Evolutionary conservation across 2,329 filamentous ascomycete genomes (phyloP).

Genomic region (Hymenoscyphus fructigenus): DNA sequence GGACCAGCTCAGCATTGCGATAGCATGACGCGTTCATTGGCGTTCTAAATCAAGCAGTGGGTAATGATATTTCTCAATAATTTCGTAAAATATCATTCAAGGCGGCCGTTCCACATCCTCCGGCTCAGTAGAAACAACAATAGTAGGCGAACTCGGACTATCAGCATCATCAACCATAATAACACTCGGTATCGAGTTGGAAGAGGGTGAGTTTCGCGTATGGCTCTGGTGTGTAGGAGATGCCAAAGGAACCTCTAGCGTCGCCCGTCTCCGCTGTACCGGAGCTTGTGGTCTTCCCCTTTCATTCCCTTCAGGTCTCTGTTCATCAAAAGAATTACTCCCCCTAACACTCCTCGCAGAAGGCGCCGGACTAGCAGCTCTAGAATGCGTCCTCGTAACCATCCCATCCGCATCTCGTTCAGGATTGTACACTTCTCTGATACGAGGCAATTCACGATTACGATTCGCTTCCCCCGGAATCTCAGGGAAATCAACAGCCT

Average conservation of each 20-base stretch:
- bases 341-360: slow-evolving; percentile 41
- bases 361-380: slow-evolving; percentile 36
- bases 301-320: slow-evolving; percentile 26
- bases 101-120: background rate
- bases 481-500: slow-evolving; percentile 52
- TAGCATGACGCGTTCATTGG: no score
- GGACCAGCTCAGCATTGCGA: no score
- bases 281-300: background rate
- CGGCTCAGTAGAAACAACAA: slow-evolving; percentile 27
- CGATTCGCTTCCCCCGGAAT: slow-evolving; percentile 53
- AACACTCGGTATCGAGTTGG: background rate
- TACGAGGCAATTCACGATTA: slow-evolving; percentile 42
- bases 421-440: slow-evolving; percentile 43
- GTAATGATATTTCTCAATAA: no score
- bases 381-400: slow-evolving; percentile 30
- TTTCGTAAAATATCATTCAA: no score
- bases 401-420: slow-evolving; percentile 37
- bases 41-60: no score
- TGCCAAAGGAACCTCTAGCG: slow-evolving; percentile 36
- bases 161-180: slow-evolving; percentile 9
- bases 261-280: slow-evolving; percentile 29
- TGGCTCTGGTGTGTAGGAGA: slow-evolving; percentile 36
- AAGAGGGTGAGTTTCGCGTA: slow-evolving; percentile 17
- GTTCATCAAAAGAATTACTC: slow-evolving; percentile 36
- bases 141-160: slow-evolving; percentile 17